Percentiles rank a stretch among this genome's conserved stretches.
phyloP scores from a whole-genome alignment of 768 basidiomycete species.

The Gloeophyllum trabeum region DNA sequence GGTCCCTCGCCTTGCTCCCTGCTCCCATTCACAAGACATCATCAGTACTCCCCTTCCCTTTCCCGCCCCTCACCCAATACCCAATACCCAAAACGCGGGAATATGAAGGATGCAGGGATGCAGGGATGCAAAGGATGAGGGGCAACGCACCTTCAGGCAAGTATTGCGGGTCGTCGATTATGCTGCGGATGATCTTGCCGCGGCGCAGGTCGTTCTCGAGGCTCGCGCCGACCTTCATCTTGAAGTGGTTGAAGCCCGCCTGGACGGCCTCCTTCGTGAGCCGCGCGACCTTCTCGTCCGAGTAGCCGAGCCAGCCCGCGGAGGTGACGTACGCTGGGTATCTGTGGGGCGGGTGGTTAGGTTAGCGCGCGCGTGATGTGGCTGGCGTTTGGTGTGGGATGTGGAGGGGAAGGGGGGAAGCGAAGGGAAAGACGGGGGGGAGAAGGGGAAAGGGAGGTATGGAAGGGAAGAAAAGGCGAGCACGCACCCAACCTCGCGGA shows the following conservation, averaged over 20 bases:
- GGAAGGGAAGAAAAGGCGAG: conserved; percentile 5
- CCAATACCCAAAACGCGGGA: too few species aligned
- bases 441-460: not conserved
- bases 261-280: conserved; percentile 80
- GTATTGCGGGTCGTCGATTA: conserved; percentile 88
- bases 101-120: too few species aligned
- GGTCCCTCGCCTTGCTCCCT: conserved; percentile 34
- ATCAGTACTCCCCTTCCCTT: conserved; percentile 11
- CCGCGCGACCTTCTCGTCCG: conserved; percentile 81
- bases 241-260: conserved; percentile 96
- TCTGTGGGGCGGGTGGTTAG: too few species aligned
- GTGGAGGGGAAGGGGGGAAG: too few species aligned
- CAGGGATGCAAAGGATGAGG: too few species aligned
- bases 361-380: too few species aligned
- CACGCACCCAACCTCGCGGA: conserved; percentile 61
- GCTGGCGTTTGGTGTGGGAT: too few species aligned
- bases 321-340: conserved; percentile 94
- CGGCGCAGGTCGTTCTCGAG: conserved; percentile 76
- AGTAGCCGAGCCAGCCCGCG: conserved; percentile 90
- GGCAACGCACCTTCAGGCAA: conserved; percentile 50
- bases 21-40: not conserved
- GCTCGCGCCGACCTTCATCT: conserved; percentile 95
- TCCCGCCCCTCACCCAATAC: too few species aligned
- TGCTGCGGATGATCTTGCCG: conserved; percentile 80
- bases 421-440: too few species aligned